These are phyloP conservation scores for Pythium folliculosum DNA, from an alignment of 352 stramenopile species.

Conservation along the genomic window DNA sequence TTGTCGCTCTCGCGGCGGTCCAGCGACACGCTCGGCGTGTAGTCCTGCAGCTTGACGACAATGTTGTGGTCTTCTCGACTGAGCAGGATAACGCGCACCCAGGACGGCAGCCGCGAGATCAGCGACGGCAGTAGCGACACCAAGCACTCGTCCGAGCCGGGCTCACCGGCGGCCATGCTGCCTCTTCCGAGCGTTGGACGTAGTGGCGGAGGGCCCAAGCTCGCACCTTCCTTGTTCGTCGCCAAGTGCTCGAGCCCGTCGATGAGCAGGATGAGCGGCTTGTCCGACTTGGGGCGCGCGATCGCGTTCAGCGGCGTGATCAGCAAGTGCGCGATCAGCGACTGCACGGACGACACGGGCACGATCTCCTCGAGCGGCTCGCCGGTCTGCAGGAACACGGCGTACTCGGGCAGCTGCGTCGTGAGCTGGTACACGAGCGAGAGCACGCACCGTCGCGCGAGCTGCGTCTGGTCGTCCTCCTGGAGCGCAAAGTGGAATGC, in stretches of 20 bases:
- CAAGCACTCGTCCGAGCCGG: slow-evolving; percentile 47
- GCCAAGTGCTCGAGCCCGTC: slow-evolving; percentile 66
- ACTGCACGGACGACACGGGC: slow-evolving; percentile 62
- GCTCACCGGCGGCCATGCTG: not conserved
- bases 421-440: slow-evolving; percentile 76
- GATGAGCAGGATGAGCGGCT: slow-evolving; percentile 60
- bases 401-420: slow-evolving; percentile 71
- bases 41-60: slow-evolving; percentile 57
- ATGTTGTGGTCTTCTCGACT: slow-evolving; percentile 68
- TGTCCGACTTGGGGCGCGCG: slow-evolving; percentile 46
- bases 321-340: slow-evolving; percentile 52
- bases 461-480: slow-evolving; percentile 81
- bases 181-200: slow-evolving; percentile 17
- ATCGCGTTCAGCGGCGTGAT: slow-evolving; percentile 71
- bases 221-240: slow-evolving; percentile 16
- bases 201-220: slow-evolving; percentile 7
- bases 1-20: slow-evolving; percentile 52
- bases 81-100: slow-evolving; percentile 67
- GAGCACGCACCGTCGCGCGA: slow-evolving; percentile 57
- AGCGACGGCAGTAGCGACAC: slow-evolving; percentile 59
- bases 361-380: slow-evolving; percentile 77
- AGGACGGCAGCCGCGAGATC: slow-evolving; percentile 53
- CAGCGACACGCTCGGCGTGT: slow-evolving; percentile 44
- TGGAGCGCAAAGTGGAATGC: slow-evolving; percentile 75
- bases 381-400: slow-evolving; percentile 62